These are phyloP conservation scores for Mortierella sp. DNA, from an alignment of 371 early-diverging fungal species.

Conservation along the genomic window DNA sequence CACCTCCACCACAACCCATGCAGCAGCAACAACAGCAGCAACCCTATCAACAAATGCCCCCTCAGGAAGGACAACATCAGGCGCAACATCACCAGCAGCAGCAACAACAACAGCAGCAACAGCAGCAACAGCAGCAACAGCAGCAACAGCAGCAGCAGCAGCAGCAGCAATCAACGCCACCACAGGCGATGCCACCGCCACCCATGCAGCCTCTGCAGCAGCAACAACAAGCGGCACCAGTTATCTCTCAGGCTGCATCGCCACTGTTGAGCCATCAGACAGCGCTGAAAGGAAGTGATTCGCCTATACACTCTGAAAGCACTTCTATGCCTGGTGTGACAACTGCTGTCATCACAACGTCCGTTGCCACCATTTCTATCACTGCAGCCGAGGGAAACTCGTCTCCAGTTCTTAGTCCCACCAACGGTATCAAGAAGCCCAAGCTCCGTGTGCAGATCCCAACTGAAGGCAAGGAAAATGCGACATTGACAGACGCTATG, in stretches of 20 bases:
- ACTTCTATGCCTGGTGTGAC: slow-evolving; percentile 28
- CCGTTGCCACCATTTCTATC: slow-evolving; percentile 5
- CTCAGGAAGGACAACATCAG: slow-evolving; percentile 2
- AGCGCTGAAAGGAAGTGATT: slow-evolving; percentile 17
- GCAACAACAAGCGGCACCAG: slow-evolving; percentile 12
- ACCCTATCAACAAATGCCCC: slow-evolving; percentile 6
- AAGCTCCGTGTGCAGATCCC: slow-evolving; percentile 50
- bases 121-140: slow-evolving; percentile 14
- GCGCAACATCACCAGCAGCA: slow-evolving; percentile 8
- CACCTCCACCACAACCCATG: slow-evolving; percentile 27
- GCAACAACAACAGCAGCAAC: slow-evolving; percentile 16
- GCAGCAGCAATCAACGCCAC: slow-evolving; percentile 23
- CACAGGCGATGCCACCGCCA: no score
- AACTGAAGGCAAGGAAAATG: slow-evolving; percentile 38
- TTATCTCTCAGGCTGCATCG: slow-evolving; percentile 39
- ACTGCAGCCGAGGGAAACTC: slow-evolving; percentile 12
- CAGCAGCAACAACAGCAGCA: slow-evolving; percentile 16
- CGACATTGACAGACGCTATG: slow-evolving; percentile 44
- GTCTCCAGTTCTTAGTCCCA: slow-evolving; percentile 47
- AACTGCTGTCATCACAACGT: not conserved
- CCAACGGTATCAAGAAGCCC: slow-evolving; percentile 49
- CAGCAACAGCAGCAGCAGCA: slow-evolving; percentile 9
- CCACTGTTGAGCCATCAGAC: slow-evolving; percentile 23
- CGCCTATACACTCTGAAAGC: slow-evolving; percentile 20
- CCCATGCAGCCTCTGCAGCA: not conserved